Conservation (phyloP, 352 stramenopile species). For the Peronospora belbahrii region DNA sequence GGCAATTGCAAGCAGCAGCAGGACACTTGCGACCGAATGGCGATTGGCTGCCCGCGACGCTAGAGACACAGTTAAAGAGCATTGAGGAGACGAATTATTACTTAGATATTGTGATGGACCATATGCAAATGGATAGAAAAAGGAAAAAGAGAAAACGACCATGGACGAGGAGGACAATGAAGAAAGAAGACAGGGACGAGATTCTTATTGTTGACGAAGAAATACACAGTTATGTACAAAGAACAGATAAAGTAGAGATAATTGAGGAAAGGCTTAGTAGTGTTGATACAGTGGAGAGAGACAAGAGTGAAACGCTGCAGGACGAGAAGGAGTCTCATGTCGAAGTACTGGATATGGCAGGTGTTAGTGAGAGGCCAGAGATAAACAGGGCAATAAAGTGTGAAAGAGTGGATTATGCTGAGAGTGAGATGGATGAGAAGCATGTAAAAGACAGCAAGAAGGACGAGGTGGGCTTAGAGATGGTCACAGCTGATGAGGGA, state of each 20-base stretch:
- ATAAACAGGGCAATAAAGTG: background rate
- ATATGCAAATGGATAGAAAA: background rate
- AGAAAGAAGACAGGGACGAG: slow-evolving; percentile 4
- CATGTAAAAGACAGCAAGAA: background rate
- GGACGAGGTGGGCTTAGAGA: slow-evolving; percentile 1
- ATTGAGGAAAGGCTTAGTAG: background rate
- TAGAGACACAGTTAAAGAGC: slow-evolving; percentile 11
- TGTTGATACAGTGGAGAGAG: background rate
- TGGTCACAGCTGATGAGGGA: background rate
- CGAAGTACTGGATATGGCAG: background rate
- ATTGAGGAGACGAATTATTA: slow-evolving; percentile 8
- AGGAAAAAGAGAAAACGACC: slow-evolving; percentile 10
- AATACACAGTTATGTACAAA: background rate
- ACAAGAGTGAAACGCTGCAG: background rate
- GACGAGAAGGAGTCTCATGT: slow-evolving; percentile 1
- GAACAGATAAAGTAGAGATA: background rate
- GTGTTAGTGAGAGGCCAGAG: background rate
- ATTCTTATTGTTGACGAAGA: background rate
- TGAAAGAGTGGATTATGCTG: background rate
- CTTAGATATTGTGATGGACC: slow-evolving; percentile 2
- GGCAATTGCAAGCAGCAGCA: slow-evolving; percentile 21
- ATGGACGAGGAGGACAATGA: background rate
- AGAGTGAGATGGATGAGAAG: background rate
- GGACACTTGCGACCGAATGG: slow-evolving; percentile 14
- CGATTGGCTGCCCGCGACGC: slow-evolving; percentile 8